phyloP scores from a whole-genome alignment of 2,329 filamentous ascomycete genomes.

The Claviceps quebecensis region DNA sequence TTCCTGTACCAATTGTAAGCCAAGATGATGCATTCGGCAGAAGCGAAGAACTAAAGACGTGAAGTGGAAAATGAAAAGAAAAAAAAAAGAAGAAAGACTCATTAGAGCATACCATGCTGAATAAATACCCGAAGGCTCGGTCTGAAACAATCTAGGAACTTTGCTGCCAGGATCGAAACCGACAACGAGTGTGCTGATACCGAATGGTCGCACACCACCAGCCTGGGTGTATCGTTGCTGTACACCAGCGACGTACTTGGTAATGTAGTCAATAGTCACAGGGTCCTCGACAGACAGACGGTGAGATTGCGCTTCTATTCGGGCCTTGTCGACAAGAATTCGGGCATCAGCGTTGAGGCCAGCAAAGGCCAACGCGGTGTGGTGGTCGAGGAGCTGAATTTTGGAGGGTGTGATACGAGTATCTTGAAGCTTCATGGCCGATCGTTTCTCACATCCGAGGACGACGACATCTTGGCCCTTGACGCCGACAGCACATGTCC shows the following conservation, averaged over 20 bases:
- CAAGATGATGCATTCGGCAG: constrained; percentile 6
- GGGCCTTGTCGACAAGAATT: constrained; percentile 95
- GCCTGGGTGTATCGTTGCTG: constrained; percentile 99
- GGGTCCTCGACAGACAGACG: constrained; percentile 94
- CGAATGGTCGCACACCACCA: constrained; percentile 95
- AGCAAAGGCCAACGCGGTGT: constrained; percentile 93
- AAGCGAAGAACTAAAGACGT: no score
- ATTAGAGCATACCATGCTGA: constrained; percentile 64
- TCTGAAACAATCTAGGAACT: constrained; percentile 86
- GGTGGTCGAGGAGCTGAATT: constrained; percentile 89
- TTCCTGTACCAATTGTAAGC: constrained; percentile 49
- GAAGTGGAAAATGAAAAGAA: neutral
- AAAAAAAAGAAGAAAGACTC: neutral
- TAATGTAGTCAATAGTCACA: constrained; percentile 97
- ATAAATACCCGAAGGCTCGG: constrained; percentile 98
- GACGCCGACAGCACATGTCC: constrained; percentile 94
- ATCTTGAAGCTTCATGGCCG: constrained; percentile 98
- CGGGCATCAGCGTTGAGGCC: constrained; percentile 95
- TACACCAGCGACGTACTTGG: constrained; percentile 94
- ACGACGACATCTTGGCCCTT: constrained; percentile 93
- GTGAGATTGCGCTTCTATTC: constrained; percentile 94
- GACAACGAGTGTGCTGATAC: constrained; percentile 93
- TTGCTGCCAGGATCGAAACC: constrained; percentile 94
- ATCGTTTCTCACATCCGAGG: constrained; percentile 94
- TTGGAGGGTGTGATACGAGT: constrained; percentile 98